Evolutionary conservation across 352 stramenopile genomes (phyloP).

Genomic region (Pythium rishiriense): DNA sequence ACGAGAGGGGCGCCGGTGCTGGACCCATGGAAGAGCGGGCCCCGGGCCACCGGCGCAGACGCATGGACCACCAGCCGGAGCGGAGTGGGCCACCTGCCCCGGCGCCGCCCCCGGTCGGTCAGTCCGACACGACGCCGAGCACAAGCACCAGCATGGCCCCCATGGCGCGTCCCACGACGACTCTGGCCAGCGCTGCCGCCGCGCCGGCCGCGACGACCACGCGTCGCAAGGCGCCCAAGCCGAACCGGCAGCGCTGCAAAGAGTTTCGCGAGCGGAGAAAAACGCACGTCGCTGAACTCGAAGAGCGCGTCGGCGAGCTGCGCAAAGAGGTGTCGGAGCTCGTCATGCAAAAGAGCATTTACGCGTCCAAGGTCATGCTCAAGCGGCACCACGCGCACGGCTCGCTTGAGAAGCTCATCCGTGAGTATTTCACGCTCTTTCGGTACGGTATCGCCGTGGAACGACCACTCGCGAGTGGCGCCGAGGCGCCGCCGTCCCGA

Average conservation of each 20-base stretch:
- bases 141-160: not conserved
- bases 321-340: constrained; percentile 28
- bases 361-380: constrained; percentile 27
- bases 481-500: not conserved
- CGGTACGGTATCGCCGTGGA: constrained; percentile 28
- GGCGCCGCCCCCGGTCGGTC: not conserved
- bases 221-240: constrained; percentile 28
- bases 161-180: constrained; percentile 11
- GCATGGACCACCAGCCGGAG: not conserved
- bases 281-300: constrained; percentile 22
- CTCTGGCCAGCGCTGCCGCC: not conserved
- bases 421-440: constrained; percentile 32
- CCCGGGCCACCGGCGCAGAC: constrained; percentile 11
- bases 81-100: constrained; percentile 1
- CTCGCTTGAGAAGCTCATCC: constrained; percentile 31
- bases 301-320: constrained; percentile 20
- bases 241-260: constrained; percentile 32
- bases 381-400: constrained; percentile 31
- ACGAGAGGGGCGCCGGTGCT: constrained; percentile 17
- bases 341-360: constrained; percentile 29
- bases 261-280: constrained; percentile 33
- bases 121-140: not conserved
- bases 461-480: constrained; percentile 1
- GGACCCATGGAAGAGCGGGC: constrained; percentile 12
- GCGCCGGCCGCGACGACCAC: not conserved